phyloP scores from a whole-genome alignment of 2,329 filamentous ascomycete species.

The Trichoderma afroharzianum region DNA sequence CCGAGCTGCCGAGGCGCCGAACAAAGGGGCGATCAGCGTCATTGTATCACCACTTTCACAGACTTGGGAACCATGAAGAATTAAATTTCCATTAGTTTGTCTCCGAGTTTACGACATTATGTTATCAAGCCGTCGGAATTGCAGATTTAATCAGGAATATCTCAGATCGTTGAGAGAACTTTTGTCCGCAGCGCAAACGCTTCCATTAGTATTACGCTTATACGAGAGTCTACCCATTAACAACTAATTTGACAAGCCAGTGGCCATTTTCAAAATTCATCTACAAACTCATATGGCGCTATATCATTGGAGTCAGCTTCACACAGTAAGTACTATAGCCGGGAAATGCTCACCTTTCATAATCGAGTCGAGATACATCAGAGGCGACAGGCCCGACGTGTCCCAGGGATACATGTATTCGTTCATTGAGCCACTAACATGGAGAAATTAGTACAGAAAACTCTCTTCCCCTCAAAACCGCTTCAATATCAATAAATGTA shows the following conservation, averaged over 20 bases:
- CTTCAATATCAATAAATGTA: not conserved
- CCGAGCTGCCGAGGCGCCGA: not conserved
- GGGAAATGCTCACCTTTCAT: constrained; percentile 8
- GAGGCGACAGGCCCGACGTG: not conserved
- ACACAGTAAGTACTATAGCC: not conserved
- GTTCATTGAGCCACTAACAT: not conserved
- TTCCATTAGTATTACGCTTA: not conserved
- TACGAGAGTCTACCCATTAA: not conserved
- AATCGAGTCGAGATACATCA: constrained; percentile 11
- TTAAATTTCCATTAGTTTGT: not conserved
- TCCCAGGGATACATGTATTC: constrained; percentile 1
- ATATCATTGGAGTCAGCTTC: not conserved
- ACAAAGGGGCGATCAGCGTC: not conserved
- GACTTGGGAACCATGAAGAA: not conserved
- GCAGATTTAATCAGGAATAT: not conserved
- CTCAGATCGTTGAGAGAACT: not conserved
- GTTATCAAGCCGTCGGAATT: not conserved
- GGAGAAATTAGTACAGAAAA: not conserved
- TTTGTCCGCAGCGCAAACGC: not conserved
- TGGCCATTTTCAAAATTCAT: not conserved
- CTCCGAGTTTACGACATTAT: not conserved
- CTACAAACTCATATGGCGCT: not conserved
- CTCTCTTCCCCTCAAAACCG: too few relatives aligned
- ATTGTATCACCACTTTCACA: not conserved
- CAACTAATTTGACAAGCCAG: not conserved